phyloP scores from a whole-genome alignment of 495 filamentous ascomycete genomes.

The Podospora comata region DNA sequence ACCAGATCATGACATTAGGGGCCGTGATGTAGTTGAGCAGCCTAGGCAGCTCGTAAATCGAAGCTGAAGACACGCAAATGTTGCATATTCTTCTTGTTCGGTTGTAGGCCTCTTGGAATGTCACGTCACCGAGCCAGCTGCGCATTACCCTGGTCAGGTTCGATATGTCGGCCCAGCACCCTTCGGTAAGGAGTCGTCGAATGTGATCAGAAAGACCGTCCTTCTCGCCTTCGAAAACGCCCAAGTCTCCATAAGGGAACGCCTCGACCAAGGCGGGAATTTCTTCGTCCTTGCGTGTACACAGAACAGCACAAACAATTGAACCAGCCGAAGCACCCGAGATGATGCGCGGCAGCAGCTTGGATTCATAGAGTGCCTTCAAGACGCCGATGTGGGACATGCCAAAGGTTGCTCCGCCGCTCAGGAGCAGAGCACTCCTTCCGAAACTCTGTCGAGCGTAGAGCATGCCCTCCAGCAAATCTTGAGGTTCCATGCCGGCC shows the following conservation, averaged over 20 bases:
- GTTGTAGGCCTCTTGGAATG: constrained; percentile 94
- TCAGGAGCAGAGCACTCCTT: constrained; percentile 79
- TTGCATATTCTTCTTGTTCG: constrained; percentile 85
- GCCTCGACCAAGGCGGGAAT: constrained; percentile 66
- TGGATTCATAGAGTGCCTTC: constrained; percentile 73
- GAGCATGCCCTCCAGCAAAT: constrained; percentile 61
- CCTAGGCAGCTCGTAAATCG: constrained; percentile 79
- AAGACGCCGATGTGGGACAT: constrained; percentile 97
- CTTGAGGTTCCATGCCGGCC: constrained; percentile 56
- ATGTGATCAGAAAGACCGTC: constrained; percentile 66
- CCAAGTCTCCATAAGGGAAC: constrained; percentile 78
- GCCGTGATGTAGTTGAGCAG: constrained; percentile 91
- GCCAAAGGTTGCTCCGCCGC: constrained; percentile 88
- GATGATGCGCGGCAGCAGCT: constrained; percentile 82
- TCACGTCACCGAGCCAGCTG: constrained; percentile 75
- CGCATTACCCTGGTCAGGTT: constrained; percentile 80
- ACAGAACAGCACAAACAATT: constrained; percentile 84
- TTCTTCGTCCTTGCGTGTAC: constrained; percentile 81
- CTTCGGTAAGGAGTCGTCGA: constrained; percentile 74
- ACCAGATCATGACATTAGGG: constrained; percentile 94
- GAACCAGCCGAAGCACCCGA: constrained; percentile 93
- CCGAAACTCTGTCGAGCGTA: constrained; percentile 83
- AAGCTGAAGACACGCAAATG: constrained; percentile 85
- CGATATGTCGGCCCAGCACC: constrained; percentile 77
- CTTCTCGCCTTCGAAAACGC: constrained; percentile 74